Conservation (phyloP, 805 yeast species). For the Lipomyces yamadae region DNA sequence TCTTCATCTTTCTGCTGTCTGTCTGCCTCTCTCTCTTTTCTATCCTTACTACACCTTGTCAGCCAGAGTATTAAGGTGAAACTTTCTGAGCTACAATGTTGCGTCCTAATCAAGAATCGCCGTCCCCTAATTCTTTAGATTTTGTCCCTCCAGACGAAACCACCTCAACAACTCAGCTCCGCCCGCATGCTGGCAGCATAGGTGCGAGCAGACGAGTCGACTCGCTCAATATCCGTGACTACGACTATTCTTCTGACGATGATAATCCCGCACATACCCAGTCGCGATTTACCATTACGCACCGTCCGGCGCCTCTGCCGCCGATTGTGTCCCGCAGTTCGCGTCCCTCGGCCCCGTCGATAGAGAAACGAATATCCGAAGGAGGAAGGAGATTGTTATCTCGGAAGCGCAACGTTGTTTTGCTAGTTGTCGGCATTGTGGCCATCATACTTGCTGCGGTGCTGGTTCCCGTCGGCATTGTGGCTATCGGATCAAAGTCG, state of each 20-base stretch:
- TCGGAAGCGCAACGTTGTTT: conserved; percentile 15
- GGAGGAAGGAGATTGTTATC: background rate
- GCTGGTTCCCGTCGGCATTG: conserved; percentile 42
- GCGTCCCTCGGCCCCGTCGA: background rate
- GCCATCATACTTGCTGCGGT: conserved; percentile 41
- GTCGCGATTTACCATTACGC: background rate
- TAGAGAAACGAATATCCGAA: background rate
- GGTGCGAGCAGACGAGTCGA: background rate
- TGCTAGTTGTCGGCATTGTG: conserved; percentile 19
- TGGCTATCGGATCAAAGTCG: conserved; percentile 37
- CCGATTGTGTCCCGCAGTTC: background rate
- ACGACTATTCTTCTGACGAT: background rate
- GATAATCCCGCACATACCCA: conserved; percentile 5
- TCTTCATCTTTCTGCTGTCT: background rate
- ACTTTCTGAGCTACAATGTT: background rate
- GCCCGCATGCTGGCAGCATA: background rate
- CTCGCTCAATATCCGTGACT: background rate
- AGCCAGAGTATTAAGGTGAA: background rate
- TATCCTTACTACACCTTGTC: background rate
- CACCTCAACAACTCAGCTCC: conserved; percentile 9
- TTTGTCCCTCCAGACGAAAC: background rate
- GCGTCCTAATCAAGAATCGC: background rate
- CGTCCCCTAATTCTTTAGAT: background rate
- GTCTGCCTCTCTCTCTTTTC: background rate
- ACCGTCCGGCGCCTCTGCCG: conserved; percentile 2